Evolutionary conservation across 2,329 filamentous ascomycete genomes (phyloP), one percentile per base, ranked within the genome.

Genomic region (Tolypocladium cylindrosporum): DNA sequence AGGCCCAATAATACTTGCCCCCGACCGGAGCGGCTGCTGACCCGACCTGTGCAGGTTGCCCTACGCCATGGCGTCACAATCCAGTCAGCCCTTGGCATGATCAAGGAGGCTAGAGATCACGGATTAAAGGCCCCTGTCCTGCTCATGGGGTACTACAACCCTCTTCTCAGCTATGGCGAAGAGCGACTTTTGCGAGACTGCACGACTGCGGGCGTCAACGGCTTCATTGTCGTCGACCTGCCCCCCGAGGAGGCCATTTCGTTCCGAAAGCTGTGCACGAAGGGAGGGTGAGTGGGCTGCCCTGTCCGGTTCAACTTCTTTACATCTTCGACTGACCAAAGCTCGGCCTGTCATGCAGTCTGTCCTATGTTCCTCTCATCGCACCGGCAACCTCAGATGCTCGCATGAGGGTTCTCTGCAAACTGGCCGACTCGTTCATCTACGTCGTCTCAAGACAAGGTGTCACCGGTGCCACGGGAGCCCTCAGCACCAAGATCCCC

Each of bases 131-230:
- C 88, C 1, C 94, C 94, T 0, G 84, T 99, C 48, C 77, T 99
- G 69, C 83, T 99, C 64, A 99, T 99, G 94, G 94, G 94, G 67
- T 99, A 99, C 82, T 99, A 96, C 77, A 99, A 99, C 78, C 94
- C 94, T 1, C 80, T 97, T 61, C 79, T 97, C 61, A 90, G 88
- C 68, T 99, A 97, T 71, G 94, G 94, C 57, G 94, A 99, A 76
- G 91, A 96, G 76, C 83, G 82, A 60, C 85, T 97, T 73, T 79
- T 99, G 57, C 81, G 85, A 66, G 92, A 97, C 73, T 90, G 91
- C 72, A 87, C 88, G 70, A 84, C 85, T 57, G 89, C 90, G 3
- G 91, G 92, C 34, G 85, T 96, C 71, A 97, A 96, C 75, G 93
- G 94, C 59, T 97, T 97, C 76, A 97, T 99, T 68, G 87, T 97